Evolutionary conservation across 2,329 filamentous ascomycete genomes (phyloP), one percentile per base, ranked within the genome.

Genomic region (Dryadomyces sulphureus): DNA sequence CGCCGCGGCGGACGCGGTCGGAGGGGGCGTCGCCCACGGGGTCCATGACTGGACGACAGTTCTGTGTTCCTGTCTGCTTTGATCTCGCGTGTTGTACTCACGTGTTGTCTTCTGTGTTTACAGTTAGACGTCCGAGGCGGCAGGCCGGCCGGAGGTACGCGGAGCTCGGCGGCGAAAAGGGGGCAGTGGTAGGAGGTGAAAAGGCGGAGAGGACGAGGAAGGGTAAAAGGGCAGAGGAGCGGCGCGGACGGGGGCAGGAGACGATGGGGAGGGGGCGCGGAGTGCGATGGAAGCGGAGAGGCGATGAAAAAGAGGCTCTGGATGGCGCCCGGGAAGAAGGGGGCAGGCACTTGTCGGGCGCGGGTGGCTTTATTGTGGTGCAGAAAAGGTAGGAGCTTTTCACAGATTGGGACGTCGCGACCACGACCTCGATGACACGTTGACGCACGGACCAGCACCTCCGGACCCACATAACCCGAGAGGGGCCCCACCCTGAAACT

Each of bases 361-460:
- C 34, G 17, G 34, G 16, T 36, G 16, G 34, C 9, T 36, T 36
- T 19, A 7, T 17, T 19, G 34, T n/a, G 8, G 34, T 36, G 17
- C 16, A 36, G 34, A 36, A 36, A 36, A 36, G 17, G 17, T 7
- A 36, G 34, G 34, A 36, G 16, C 34, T 36, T 17, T 36, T 36
- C 17, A 8, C 34, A 36, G 25, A 19, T 42, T 34, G n/a, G 20
- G 21, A 12, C 11, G 42, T 44, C 42, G 42, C 42, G 42, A 44
- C 34, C 14, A 25, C 41, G 41, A 35, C 14, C 19, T 43, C 32
- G 32, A 44, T 30, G 35, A 44, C 34, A 44, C 42, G 34, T 9
- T 44, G 34, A n/a, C 34, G 42, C 42, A 38, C 42, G 32, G 42
- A 21, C 34, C 42, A 44, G n/a, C 42, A 27, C 17, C 19, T 21